These are phyloP conservation scores for Leucosporidium yakuticum DNA, from an alignment of 768 basidiomycete genomes.

Conservation along the genomic window DNA sequence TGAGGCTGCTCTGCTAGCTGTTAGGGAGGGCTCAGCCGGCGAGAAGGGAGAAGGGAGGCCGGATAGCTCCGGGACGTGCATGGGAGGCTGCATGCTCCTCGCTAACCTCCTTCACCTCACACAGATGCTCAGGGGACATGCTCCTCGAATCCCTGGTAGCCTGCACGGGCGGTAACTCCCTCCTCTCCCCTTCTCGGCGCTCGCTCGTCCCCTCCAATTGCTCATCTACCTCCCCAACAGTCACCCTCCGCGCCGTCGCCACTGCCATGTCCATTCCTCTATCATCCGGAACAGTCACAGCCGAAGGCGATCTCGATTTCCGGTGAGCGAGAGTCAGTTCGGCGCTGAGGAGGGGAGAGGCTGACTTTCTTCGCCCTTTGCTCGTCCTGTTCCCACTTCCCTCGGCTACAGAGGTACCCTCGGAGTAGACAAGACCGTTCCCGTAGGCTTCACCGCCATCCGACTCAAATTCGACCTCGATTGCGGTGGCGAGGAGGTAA, in stretches of 20 bases:
- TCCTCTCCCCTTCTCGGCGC: fast-evolving
- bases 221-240: background rate
- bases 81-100: too few relatives aligned
- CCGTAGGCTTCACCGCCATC: constrained; percentile 10
- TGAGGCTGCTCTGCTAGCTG: too few relatives aligned
- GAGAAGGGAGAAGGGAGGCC: too few relatives aligned
- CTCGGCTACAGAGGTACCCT: background rate
- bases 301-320: constrained; percentile 14
- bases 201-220: too few relatives aligned
- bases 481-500: constrained; percentile 1
- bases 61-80: too few relatives aligned
- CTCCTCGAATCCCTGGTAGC: constrained; percentile 14
- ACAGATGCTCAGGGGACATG: constrained; percentile 15
- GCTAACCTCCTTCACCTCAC: too few relatives aligned
- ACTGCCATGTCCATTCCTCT: constrained; percentile 10
- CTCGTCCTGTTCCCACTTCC: background rate
- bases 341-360: too few relatives aligned
- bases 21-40: too few relatives aligned
- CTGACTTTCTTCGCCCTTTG: too few relatives aligned
- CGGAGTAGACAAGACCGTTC: constrained; percentile 9
- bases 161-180: constrained; percentile 3
- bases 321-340: background rate
- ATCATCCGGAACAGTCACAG: background rate
- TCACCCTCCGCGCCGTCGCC: constrained; percentile 10
- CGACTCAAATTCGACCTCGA: constrained; percentile 19